A percentile compares a stretch with the other conserved stretches of the same genome.
Conservation (phyloP, 768 basidiomycete species). For the Strobilomyces echinocephalus region DNA sequence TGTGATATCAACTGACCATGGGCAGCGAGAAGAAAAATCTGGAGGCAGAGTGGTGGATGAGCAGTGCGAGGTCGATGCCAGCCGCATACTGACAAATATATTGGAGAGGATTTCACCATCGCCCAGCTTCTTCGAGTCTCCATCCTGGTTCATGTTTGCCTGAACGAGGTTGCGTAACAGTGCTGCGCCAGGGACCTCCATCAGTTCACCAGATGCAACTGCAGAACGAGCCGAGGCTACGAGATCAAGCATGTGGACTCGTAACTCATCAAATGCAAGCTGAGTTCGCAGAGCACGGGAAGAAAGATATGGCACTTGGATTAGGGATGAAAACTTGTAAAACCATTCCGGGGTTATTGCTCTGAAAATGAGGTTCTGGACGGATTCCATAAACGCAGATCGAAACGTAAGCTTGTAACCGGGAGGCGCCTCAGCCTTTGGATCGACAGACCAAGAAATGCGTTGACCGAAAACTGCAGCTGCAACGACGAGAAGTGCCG, state of each 20-base stretch:
- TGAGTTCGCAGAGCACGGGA: conserved; percentile 25
- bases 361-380: conserved; percentile 25
- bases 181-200: conserved; percentile 28
- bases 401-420: conserved; percentile 37
- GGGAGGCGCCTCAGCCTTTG: conserved; percentile 17
- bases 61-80: neutral
- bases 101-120: conserved; percentile 47
- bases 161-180: conserved; percentile 43
- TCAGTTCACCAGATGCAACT: conserved; percentile 27
- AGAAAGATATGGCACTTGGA: conserved; percentile 36
- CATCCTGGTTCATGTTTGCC: conserved; percentile 41
- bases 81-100: conserved; percentile 37
- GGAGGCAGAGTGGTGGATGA: neutral
- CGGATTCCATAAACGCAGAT: conserved; percentile 27
- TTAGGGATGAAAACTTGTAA: conserved; percentile 17
- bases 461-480: conserved; percentile 41
- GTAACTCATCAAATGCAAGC: conserved; percentile 35
- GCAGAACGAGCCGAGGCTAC: conserved; percentile 36
- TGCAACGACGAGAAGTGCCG: conserved; percentile 37
- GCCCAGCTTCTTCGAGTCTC: conserved; percentile 29
- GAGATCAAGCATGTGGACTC: conserved; percentile 38
- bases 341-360: conserved; percentile 34
- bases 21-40: conserved; percentile 48
- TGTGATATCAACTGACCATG: conserved; percentile 34
- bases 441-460: conserved; percentile 32